phyloP scores from a whole-genome alignment of 2,329 filamentous ascomycete species.

The Colletotrichum zoysiae region DNA sequence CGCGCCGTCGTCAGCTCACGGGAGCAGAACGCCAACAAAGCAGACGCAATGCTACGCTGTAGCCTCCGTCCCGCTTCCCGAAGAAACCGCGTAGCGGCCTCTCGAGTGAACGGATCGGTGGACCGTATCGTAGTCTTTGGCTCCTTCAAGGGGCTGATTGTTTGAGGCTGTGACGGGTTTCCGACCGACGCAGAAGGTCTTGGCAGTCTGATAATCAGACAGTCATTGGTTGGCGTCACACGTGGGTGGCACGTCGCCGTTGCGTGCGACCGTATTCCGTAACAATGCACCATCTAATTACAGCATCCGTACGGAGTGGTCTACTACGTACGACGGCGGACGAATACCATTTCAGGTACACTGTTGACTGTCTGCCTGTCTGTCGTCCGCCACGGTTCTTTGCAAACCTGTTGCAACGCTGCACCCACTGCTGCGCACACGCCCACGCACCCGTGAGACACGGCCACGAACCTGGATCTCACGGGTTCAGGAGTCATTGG shows the following conservation, averaged over 20 bases:
- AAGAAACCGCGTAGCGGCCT: constrained; percentile 15
- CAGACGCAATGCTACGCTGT: not conserved
- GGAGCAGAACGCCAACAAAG: not conserved
- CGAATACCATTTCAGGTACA: not conserved
- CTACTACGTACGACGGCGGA: not conserved
- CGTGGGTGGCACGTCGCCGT: constrained; percentile 1
- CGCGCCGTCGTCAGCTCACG: constrained; percentile 24
- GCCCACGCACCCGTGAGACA: not conserved
- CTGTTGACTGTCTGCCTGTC: no score
- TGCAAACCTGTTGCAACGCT: not conserved
- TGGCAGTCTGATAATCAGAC: constrained; percentile 14
- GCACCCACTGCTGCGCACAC: not conserved
- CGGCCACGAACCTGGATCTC: constrained; percentile 6
- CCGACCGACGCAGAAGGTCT: constrained; percentile 14
- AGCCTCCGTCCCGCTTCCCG: constrained; percentile 28
- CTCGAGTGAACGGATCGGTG: not conserved
- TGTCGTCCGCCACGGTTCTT: not conserved
- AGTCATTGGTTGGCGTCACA: not conserved
- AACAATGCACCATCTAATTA: not conserved
- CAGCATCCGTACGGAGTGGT: not conserved
- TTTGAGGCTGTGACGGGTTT: constrained; percentile 33
- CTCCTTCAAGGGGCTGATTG: constrained; percentile 3
- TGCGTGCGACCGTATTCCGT: not conserved
- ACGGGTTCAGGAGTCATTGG: not conserved
- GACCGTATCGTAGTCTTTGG: not conserved